Evolutionary conservation across 164 flowering plant genomes (phyloP).

Genomic region (Chimonanthus salicifolius): DNA sequence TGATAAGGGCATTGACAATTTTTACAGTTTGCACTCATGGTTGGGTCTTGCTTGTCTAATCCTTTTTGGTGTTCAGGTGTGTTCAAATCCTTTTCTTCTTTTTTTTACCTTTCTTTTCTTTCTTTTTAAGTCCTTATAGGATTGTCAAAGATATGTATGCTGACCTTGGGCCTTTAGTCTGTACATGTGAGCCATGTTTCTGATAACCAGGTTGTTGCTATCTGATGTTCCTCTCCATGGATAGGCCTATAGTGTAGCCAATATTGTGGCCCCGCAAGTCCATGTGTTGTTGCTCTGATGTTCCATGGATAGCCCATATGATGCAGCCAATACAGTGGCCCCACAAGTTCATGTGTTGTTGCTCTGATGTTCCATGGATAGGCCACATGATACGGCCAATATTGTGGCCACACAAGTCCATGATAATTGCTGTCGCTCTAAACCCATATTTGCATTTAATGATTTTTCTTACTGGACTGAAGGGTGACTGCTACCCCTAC

Average conservation of each 20-base stretch:
- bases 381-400: background rate
- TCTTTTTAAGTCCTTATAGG: background rate
- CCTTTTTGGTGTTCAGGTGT: conserved; percentile 75
- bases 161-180: background rate
- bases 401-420: background rate
- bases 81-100: background rate
- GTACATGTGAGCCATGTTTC: too few species aligned
- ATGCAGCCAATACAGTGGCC: background rate
- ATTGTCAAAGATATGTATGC: background rate
- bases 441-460: background rate
- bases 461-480: background rate
- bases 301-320: background rate
- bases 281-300: background rate
- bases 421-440: too few species aligned
- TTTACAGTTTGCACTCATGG: conserved; percentile 99
- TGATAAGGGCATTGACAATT: conserved; percentile 94
- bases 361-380: background rate
- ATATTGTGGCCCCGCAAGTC: too few species aligned
- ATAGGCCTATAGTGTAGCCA: too few species aligned
- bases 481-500: background rate
- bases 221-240: too few species aligned
- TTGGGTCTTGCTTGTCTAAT: conserved; percentile 77
- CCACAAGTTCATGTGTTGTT: too few species aligned
- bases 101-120: background rate
- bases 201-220: too few species aligned